phyloP scores from a whole-genome alignment of 768 basidiomycete species.

The Boletellus sp. region DNA sequence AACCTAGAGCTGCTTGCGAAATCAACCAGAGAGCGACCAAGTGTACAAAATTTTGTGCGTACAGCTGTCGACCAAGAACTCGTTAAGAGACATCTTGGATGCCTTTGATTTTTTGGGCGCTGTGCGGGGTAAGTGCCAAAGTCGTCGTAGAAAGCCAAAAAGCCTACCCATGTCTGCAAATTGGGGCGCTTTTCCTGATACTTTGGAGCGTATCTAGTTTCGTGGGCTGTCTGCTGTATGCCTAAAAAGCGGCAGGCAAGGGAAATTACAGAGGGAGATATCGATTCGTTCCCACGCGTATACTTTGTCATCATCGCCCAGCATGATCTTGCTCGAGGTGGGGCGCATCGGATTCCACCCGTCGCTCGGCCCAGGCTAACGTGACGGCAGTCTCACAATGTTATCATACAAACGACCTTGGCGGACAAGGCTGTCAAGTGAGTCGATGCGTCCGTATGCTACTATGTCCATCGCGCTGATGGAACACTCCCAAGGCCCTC shows the following conservation, averaged over 20 bases:
- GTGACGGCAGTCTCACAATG: constrained; percentile 71
- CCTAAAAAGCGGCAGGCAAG: constrained; percentile 19
- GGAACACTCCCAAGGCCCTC: constrained; percentile 61
- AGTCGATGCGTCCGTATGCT: constrained; percentile 19
- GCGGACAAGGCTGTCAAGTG: constrained; percentile 85
- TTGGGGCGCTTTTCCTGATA: constrained; percentile 10
- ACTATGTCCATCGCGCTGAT: constrained; percentile 1
- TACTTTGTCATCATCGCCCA: constrained; percentile 17
- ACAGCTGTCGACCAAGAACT: constrained; percentile 88
- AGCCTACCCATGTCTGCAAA: constrained; percentile 27
- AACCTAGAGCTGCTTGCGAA: constrained; percentile 63
- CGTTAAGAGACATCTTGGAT: constrained; percentile 89
- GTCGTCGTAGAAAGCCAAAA: background rate
- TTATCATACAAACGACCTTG: constrained; percentile 88
- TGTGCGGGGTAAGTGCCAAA: constrained; percentile 28
- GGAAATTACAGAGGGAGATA: constrained; percentile 20
- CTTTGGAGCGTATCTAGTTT: constrained; percentile 6
- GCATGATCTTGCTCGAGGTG: constrained; percentile 88
- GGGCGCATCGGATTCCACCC: background rate
- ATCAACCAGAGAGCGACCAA: constrained; percentile 11
- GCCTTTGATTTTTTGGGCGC: constrained; percentile 83
- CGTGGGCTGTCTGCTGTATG: constrained; percentile 1
- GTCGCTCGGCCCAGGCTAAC: constrained; percentile 4
- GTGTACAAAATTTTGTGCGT: constrained; percentile 32
- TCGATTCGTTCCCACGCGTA: constrained; percentile 28